These are phyloP conservation scores for Acanthochlamys bracteata DNA, from an alignment of 106 monocot species.

Conservation along the genomic window DNA sequence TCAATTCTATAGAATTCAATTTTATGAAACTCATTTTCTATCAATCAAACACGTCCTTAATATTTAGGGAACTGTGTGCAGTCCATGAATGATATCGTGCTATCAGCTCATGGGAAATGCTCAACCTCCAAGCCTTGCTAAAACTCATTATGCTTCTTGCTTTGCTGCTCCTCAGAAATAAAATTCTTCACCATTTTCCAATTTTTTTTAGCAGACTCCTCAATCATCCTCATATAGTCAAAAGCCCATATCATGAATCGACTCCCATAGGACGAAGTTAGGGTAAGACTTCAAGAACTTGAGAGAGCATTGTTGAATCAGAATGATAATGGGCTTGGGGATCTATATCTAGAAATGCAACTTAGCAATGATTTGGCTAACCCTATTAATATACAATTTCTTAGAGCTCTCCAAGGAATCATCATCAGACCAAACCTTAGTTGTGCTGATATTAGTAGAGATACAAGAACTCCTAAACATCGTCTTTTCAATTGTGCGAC, in stretches of 20 bases:
- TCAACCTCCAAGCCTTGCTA: constrained; percentile 25
- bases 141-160: constrained; percentile 45
- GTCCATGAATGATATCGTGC: constrained; percentile 31
- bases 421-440: constrained; percentile 61
- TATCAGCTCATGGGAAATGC: constrained; percentile 30
- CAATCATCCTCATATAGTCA: constrained; percentile 42
- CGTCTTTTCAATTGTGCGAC: constrained; percentile 78
- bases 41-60: no score
- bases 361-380: constrained; percentile 65
- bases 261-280: constrained; percentile 66
- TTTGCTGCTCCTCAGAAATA: constrained; percentile 22
- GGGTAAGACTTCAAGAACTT: constrained; percentile 76
- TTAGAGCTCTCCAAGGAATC: constrained; percentile 61
- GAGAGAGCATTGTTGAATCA: constrained; percentile 71
- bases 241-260: constrained; percentile 43
- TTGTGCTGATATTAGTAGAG: constrained; percentile 35
- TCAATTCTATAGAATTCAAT: no score
- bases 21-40: no score
- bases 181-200: constrained; percentile 33
- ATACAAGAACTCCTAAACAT: constrained; percentile 58
- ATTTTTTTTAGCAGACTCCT: constrained; percentile 43
- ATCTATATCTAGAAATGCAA: constrained; percentile 24
- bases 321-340: constrained; percentile 33
- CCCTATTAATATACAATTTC: constrained; percentile 47
- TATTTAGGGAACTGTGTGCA: constrained; percentile 14